Evolutionary conservation across 495 filamentous ascomycete genomes (phyloP), one percentile per base, ranked within the genome.

Genomic region (Tuber aestivum): DNA sequence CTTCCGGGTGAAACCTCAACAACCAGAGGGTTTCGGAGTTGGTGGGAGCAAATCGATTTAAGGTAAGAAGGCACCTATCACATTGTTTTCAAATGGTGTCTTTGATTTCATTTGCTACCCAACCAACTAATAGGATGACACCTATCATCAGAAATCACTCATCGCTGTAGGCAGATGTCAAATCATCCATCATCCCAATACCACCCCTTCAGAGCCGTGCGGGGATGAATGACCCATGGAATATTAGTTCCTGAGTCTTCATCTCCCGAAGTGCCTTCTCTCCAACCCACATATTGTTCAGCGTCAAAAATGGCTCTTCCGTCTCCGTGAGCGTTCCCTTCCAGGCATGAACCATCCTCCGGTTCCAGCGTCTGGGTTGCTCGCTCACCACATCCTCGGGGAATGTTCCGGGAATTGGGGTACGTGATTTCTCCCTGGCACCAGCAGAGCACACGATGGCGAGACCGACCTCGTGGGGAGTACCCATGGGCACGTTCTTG

Each of bases 281-380:
- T 35, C 56, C 56, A 35, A 35, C 56, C 56, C 56, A 65, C n/a
- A 14, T 27, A 65, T 65, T 10, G n/a, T 65, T 65, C 56, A 65
- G 18, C 56, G 56, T 12, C n/a, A 65, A 35, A 65, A 65, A 65
- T 27, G 82, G 74, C 69, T 82, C 83, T 75, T 85, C 83, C 2
- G 84, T 32, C 78, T 85, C 84, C 7, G 81, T 83, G 68, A 82
- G 84, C 2, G n/a, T 74, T 37, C 84, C 81, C 4, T 83, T 84
- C 45, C 84, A 69, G 7, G 82, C 83, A 70, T 84, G 38, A 42
- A 84, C 83, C 6, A 78, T 75, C 50, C 83, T 75, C 20, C 83
- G 83, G 72, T 85, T 85, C 83, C 83, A 84, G 16, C 81, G 56
- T 3, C 70, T 44, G 56, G n/a, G 7, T 14, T 38, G 35, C 50